Percentiles rank a stretch among this genome's conserved stretches.
Evolutionary conservation across 352 stramenopile genomes (phyloP).

Genomic region (Phytophthora tubulina): DNA sequence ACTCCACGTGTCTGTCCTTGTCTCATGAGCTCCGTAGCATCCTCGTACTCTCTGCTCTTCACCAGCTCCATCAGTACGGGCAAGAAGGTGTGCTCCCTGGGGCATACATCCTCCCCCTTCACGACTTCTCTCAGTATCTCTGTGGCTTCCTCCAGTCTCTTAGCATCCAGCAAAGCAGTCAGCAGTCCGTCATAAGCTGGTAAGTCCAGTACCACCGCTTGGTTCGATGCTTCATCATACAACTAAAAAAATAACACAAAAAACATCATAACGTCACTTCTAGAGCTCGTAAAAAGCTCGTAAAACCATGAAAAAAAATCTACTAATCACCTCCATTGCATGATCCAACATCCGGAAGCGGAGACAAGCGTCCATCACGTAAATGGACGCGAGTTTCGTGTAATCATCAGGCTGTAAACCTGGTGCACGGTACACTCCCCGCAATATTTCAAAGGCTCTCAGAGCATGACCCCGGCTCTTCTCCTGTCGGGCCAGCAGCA

Average conservation of each 20-base stretch:
- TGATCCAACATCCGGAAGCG: conserved; percentile 60
- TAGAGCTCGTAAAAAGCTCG: conserved; percentile 5
- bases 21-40: conserved; percentile 53
- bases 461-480: conserved; percentile 33
- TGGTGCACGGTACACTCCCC: conserved; percentile 50
- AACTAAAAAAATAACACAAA: conserved; percentile 40
- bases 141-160: conserved; percentile 59
- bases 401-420: conserved; percentile 63
- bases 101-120: conserved; percentile 52
- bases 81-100: conserved; percentile 55
- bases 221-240: conserved; percentile 69
- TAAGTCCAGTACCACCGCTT: conserved; percentile 65
- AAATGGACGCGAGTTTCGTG: conserved; percentile 72
- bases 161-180: conserved; percentile 49
- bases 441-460: conserved; percentile 53
- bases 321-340: conserved; percentile 58
- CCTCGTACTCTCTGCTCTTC: conserved; percentile 49
- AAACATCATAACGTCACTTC: conserved; percentile 19
- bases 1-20: conserved; percentile 56
- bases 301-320: conserved; percentile 9
- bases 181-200: conserved; percentile 65
- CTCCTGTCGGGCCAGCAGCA: conserved; percentile 61
- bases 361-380: conserved; percentile 73
- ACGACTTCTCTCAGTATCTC: conserved; percentile 65
- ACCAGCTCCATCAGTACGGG: conserved; percentile 59